Evolutionary conservation across 2,329 filamentous ascomycete genomes (phyloP), one percentile per base, ranked within the genome.

Genomic region (Ophiostoma triangulosporum): DNA sequence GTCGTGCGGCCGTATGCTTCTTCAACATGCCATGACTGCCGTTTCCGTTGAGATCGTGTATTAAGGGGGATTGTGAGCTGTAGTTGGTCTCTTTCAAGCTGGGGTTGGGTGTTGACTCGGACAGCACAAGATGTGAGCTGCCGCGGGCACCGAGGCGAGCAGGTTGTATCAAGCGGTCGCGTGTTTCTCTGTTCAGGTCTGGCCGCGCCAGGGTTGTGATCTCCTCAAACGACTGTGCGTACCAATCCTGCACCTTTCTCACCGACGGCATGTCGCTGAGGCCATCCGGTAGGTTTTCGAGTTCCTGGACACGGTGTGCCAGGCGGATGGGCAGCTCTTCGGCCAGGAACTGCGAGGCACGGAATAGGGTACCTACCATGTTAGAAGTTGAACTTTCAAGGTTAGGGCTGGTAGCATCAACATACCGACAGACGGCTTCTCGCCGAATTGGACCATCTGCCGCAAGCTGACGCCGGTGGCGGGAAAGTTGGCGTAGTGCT

Each of bases 161-260:
- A 1, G 85, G 83, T 64, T 76, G 80, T 68, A 91, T 73, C n/a
- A 97, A 75, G 50, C 88, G 80, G 60, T 89, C 81, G 65, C 84
- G 83, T 58, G 94, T 77, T 60, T 94, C 86, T 63, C 77, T 77
- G 56, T 78, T 78, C 35, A 97, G 77, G 52, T 78, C 76, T 54
- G 93, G 93, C 64, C 87, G 81, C 57, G 86, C 80, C 6, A 98
- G 76, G 54, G 80, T 82, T 60, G 90, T 96, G 68, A 98, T 94
- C 77, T 98, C 93, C 88, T 98, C 93, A 65, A 98, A 98, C 51
- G 93, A 98, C 73, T 98, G 93, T 59, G 91, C 93, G 69, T 98
- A 98, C 93, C 93, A 98, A 65, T 97, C 90, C 67, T 90, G 86
- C 61, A 98, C 93, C 64, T 84, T 88, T 67, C 84, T 83, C 61